Evolutionary conservation across 2,329 filamentous ascomycete species (phyloP), one percentile per base, ranked within the genome.

Genomic region (Dissoconium aciculare): DNA sequence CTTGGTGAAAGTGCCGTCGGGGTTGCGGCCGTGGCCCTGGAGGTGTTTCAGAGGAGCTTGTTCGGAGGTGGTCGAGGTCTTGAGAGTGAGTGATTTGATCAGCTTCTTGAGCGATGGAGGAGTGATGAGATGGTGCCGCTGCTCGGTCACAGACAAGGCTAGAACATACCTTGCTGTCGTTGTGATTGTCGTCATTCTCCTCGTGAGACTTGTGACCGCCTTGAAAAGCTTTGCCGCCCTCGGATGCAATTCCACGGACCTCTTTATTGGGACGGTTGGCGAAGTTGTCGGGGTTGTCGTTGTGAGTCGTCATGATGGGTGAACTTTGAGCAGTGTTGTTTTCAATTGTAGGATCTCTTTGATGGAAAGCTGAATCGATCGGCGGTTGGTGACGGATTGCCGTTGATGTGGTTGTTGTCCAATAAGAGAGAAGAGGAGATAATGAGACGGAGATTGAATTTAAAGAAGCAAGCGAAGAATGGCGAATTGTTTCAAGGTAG

Each of bases 181-280:
- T 11, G 5, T n/a, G n/a, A n/a, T n/a, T n/a, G n/a, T n/a, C n/a
- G n/a, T n/a, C n/a, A n/a, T n/a, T 16, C 14, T 8, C 31, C 19
- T 19, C 21, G 21, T 14, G 15, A 16, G 2, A 11, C 23, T 15
- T 25, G 27, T 40, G 29, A 14, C 27, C 35, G 25, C 34, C 36
- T 11, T 40, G 39, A 28, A 37, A 37, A 3, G 58, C 55, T 30
- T 61, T 56, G 4, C 61, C 63, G 11, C 63, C 63, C 47, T 64
- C 66, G 31, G 54, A 53, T 10, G 60, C 62, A 33, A 66, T 63
- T 33, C 57, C 58, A 24, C 46, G 48, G 33, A 67, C 60, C 40
- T 67, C 58, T 25, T 64, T 60, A 31, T 58, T 62, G 35, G 62
- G 54, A 23, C 61, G 58, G 52, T 67, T 67, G 52, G 62, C 62